Conservation (phyloP, 768 basidiomycete species). For the Serendipita sp. region DNA sequence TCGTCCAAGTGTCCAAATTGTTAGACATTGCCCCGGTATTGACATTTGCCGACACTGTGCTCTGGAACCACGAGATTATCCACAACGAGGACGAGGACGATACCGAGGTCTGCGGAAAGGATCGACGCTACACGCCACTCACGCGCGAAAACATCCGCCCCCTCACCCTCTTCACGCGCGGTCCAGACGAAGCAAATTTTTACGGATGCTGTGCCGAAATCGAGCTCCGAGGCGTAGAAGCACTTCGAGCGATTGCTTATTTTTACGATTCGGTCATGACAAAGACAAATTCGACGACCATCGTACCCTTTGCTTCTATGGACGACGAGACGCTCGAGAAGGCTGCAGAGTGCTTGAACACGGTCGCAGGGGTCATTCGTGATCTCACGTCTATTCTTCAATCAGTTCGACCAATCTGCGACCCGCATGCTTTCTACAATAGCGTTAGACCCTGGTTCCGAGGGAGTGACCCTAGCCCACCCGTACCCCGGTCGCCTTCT, state of each 20-base stretch:
- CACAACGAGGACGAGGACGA: not conserved
- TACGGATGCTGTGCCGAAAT: conserved; percentile 75
- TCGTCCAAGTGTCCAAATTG: conserved; percentile 48
- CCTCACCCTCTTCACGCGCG: conserved; percentile 59
- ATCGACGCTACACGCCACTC: not conserved
- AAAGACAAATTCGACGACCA: not conserved
- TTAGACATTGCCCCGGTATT: conserved; percentile 75
- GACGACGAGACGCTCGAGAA: conserved; percentile 42
- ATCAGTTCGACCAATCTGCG: conserved; percentile 49
- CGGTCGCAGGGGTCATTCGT: conserved; percentile 48
- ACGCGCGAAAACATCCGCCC: conserved; percentile 45
- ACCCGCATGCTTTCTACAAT: conserved; percentile 71
- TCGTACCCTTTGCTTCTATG: not conserved
- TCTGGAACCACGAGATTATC: conserved; percentile 42
- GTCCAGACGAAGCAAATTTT: conserved; percentile 70
- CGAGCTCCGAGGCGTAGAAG: conserved; percentile 71
- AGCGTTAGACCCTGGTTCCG: conserved; percentile 85
- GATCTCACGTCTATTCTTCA: conserved; percentile 45
- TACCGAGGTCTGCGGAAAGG: not conserved
- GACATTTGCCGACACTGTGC: conserved; percentile 81
- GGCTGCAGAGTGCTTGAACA: conserved; percentile 47
- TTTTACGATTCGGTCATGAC: not conserved
- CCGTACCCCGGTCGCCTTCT: conserved; percentile 6
- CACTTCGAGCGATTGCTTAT: conserved; percentile 28
- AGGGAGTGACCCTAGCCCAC: conserved; percentile 49